Evolutionary conservation across 805 yeast species (phyloP), one percentile per base, ranked within the genome.

Genomic region (Blastobotrys attinorum): DNA sequence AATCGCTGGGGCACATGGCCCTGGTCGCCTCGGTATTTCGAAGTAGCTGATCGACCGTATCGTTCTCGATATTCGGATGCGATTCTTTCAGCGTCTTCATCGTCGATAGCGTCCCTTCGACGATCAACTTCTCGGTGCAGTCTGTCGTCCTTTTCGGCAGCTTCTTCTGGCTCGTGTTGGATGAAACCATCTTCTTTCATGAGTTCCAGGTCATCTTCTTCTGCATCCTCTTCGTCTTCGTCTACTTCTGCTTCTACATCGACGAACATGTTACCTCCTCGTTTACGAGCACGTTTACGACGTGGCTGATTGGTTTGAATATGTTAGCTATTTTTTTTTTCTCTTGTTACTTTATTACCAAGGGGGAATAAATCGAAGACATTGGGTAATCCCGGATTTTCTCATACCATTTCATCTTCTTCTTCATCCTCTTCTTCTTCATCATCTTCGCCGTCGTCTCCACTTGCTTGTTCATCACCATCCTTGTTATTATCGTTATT

Each of bases 211-310:
- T 90, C 97, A 39, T 88, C 97, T 48, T 89, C 97, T 49, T 87
- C 90, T 23, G 80, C 78, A 35, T 83, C 94, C 52, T 90, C 97
- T 44, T 92, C 97, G 53, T 92, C 97, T 48, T 90, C 97, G 63
- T 90, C 95, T 46, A 92, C 98, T 63, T 90, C 97, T 47, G 97
- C 98, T 71, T 92, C 97, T 43, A 92, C 95, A 84, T 92, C 98
- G 66, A 92, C 73, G 64, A 88, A 92, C 71, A 83, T 89, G 63
- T 90, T 90, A n/a, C n/a, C n/a, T n/a, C n/a, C n/a, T 47, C 84
- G 72, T 39, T 56, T 65, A 61, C 62, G 69, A 63, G 60, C 67
- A 52, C 57, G 70, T 61, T 53, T 55, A 34, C 62, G 47, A 8
- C 60, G 51, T 27, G 52, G 45, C 51, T 46, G 23, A 29, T 23